A percentile compares a stretch with the other conserved stretches of the same genome.
Conservation (phyloP, 345 rosid species). For the Abelmoschus esculentus region DNA sequence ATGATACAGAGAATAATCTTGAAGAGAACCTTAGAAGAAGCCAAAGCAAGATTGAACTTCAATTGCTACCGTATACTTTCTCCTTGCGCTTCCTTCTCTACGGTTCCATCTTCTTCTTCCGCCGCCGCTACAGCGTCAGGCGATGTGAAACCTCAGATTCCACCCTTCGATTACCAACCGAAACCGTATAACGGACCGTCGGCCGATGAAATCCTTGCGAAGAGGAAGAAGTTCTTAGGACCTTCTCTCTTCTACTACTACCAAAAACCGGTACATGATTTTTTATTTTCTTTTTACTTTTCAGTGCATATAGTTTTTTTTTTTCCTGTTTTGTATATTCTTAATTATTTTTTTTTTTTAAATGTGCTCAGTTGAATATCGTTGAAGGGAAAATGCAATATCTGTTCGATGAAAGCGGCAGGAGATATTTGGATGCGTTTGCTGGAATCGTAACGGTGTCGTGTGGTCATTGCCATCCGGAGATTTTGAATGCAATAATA, state of each 20-base stretch:
- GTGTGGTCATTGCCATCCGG: constrained; percentile 94
- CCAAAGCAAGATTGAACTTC: constrained; percentile 5
- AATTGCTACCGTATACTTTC: not conserved
- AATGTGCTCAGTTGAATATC: constrained; percentile 54
- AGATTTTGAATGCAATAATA: constrained; percentile 50
- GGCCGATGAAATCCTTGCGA: constrained; percentile 59
- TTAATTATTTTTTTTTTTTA: not conserved
- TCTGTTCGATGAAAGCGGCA: constrained; percentile 74
- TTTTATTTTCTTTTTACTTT: not conserved
- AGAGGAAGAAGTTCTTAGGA: constrained; percentile 75
- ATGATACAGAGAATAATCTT: constrained; percentile 26
- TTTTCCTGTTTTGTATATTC: not conserved
- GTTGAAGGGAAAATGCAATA: constrained; percentile 99
- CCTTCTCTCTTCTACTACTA: constrained; percentile 86
- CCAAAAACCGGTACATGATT: constrained; percentile 65
- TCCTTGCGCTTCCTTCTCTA: not conserved
- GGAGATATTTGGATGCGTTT: constrained; percentile 73
- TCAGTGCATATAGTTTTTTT: not conserved
- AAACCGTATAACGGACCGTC: constrained; percentile 61
- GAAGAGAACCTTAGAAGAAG: constrained; percentile 26
- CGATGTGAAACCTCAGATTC: constrained; percentile 48
- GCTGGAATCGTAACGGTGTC: constrained; percentile 93
- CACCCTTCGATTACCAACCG: constrained; percentile 60
- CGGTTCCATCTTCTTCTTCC: constrained; percentile 15
- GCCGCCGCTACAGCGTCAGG: not conserved